These are phyloP conservation scores for Yamadazyma oceani DNA, from an alignment of 1,139 yeast species.

Conservation along the genomic window DNA sequence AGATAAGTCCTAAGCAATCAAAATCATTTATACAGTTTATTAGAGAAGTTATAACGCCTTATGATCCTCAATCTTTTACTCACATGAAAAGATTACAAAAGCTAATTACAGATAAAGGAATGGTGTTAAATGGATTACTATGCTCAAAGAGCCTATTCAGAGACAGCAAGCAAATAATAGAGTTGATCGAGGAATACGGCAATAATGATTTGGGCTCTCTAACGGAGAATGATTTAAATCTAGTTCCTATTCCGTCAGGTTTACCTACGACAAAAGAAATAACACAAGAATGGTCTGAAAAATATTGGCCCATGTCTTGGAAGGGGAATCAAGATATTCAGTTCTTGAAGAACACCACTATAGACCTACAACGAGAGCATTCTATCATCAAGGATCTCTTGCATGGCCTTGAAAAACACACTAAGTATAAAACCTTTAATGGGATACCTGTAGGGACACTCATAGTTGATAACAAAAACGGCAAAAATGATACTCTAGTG, in stretches of 20 bases:
- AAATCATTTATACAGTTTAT: slow-evolving; percentile 29
- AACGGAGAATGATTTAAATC: slow-evolving; percentile 11
- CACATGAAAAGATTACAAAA: slow-evolving; percentile 39
- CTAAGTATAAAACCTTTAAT: not conserved
- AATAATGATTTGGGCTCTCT: slow-evolving; percentile 15
- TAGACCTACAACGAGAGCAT: slow-evolving; percentile 47
- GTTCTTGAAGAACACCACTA: slow-evolving; percentile 51
- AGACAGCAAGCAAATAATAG: slow-evolving; percentile 14
- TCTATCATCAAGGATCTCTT: slow-evolving; percentile 30
- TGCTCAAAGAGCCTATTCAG: slow-evolving; percentile 25
- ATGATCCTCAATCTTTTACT: slow-evolving; percentile 25
- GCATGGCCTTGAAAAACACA: slow-evolving; percentile 7
- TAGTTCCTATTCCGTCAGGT: slow-evolving; percentile 32
- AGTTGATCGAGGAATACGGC: slow-evolving; percentile 7
- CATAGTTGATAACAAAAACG: slow-evolving; percentile 6
- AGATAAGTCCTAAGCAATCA: slow-evolving; percentile 30
- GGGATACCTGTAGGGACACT: slow-evolving; percentile 13
- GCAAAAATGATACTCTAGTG: slow-evolving; percentile 17
- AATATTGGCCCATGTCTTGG: slow-evolving; percentile 90
- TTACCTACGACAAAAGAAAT: slow-evolving; percentile 59
- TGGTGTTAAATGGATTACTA: slow-evolving; percentile 24
- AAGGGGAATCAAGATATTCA: slow-evolving; percentile 88
- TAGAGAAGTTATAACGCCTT: slow-evolving; percentile 26
- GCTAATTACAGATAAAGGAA: slow-evolving; percentile 9
- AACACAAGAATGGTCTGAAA: slow-evolving; percentile 59